Evolutionary conservation across 2,329 filamentous ascomycete genomes (phyloP).

Genomic region (Lachnellula willkommii): DNA sequence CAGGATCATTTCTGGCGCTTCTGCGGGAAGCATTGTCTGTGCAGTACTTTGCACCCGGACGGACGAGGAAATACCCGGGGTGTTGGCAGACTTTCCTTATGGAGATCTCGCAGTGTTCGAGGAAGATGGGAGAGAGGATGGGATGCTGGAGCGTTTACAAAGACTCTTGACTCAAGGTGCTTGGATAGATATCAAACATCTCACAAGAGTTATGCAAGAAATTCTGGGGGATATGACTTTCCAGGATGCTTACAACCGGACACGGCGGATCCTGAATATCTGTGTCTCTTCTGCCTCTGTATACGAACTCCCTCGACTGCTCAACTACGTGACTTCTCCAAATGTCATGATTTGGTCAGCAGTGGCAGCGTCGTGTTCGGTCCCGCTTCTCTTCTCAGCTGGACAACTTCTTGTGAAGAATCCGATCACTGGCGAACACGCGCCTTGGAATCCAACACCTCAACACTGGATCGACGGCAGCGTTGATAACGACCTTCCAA

Average conservation of each 20-base stretch:
- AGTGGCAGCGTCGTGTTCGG: slow-evolving; percentile 91
- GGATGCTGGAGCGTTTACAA: slow-evolving; percentile 62
- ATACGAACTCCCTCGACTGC: slow-evolving; percentile 77
- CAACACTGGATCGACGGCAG: slow-evolving; percentile 92
- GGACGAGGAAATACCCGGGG: slow-evolving; percentile 55
- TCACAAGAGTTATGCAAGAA: slow-evolving; percentile 73
- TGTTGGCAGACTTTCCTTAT: slow-evolving; percentile 55
- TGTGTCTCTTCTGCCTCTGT: slow-evolving; percentile 83
- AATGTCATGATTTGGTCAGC: slow-evolving; percentile 97
- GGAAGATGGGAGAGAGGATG: slow-evolving; percentile 52
- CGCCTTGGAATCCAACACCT: slow-evolving; percentile 79
- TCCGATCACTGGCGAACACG: slow-evolving; percentile 67
- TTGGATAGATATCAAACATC: slow-evolving; percentile 77
- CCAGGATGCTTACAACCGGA: slow-evolving; percentile 93
- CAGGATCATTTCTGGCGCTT: slow-evolving; percentile 63
- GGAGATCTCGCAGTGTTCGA: slow-evolving; percentile 62
- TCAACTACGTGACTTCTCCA: slow-evolving; percentile 90
- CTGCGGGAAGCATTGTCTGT: slow-evolving; percentile 64
- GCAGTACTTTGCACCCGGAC: slow-evolving; percentile 59
- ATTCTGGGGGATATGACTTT: slow-evolving; percentile 88
- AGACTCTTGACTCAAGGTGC: slow-evolving; percentile 75
- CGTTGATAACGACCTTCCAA: slow-evolving; percentile 89
- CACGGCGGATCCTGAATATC: slow-evolving; percentile 85
- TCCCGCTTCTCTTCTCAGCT: slow-evolving; percentile 78
- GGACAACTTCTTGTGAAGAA: slow-evolving; percentile 80